phyloP scores from a whole-genome alignment of 768 basidiomycete species.

The Suillus lakei region DNA sequence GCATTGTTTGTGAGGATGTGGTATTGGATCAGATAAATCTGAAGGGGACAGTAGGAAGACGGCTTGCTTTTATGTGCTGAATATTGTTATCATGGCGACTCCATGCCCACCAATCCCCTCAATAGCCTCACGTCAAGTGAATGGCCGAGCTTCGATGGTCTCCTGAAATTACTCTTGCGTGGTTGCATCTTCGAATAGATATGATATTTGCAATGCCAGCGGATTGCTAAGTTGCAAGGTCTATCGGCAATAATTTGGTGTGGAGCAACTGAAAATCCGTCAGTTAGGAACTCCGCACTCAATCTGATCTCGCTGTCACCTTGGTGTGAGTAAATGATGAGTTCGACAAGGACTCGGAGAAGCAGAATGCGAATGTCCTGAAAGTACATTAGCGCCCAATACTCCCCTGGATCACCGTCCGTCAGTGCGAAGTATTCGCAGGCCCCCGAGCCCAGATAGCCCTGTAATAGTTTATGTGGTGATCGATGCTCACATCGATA shows the following conservation, averaged over 20 bases:
- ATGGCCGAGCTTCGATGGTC: not conserved
- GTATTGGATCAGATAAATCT: not conserved
- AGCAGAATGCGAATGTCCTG: too few species aligned
- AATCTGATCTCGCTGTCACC: too few species aligned
- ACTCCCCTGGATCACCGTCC: too few species aligned
- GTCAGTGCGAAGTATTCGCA: too few species aligned
- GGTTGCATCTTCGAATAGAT: not conserved
- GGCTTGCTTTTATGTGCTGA: not conserved
- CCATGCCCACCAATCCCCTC: not conserved
- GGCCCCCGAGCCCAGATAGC: too few species aligned
- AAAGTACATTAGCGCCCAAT: too few species aligned
- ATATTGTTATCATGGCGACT: not conserved
- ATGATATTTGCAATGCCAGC: not conserved
- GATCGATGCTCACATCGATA: too few species aligned
- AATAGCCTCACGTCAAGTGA: not conserved
- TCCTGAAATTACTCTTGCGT: too few species aligned
- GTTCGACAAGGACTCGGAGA: too few species aligned
- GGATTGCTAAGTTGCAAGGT: not conserved
- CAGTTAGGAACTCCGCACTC: too few species aligned
- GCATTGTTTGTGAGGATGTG: not conserved
- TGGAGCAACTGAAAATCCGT: not conserved
- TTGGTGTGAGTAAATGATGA: too few species aligned
- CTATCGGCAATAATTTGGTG: not conserved
- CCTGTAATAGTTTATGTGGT: too few species aligned
- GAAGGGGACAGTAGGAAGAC: not conserved